Base-by-base conservation (phyloP, 2,329 filamentous ascomycete genomes). In the Scopulariopsis brevicaulis region DNA sequence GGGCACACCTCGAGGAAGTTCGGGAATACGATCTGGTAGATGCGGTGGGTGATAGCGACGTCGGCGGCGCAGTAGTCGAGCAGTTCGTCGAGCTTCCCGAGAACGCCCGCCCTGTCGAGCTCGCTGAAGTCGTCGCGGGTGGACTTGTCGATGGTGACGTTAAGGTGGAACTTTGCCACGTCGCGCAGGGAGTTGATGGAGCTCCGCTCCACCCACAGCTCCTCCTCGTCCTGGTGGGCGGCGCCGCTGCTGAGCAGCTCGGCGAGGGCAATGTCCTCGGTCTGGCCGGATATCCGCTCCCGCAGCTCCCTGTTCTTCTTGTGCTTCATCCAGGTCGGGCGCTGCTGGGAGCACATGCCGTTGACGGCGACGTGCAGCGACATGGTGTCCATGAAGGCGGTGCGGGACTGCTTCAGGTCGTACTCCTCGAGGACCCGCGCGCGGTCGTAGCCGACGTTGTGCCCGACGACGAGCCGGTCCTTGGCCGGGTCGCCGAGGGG, bases 281-380 rank as follows among this genome's bases (percentile, higher is more conserved):
- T 86, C 58, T 90, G 81, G 54, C 78, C 85, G 5, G 88, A 82
- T 54, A 93, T 84, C 66, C 86, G 88, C 61, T 96, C 92, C 55
- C 90, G 79, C 53, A 93, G 66, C 67, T 97, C 93, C 59, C 87
- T 81, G 63, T 87, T 90, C 74, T 99, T 99, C 68, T 90, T 89
- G 70, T 96, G 90, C 70, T 90, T 95, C 86, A 96, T 91, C 94
- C 94, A 99, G 0, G 90, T 96, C 10, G 95, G 94, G 55, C 94
- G 83, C 70, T 99, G 94, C 63, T 89, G 86, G 24, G 94, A 97
- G 71, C 94, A 99, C 94, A 99, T 99, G 61, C 94, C 94, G 68
- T 99, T 99, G 25, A 96, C 93, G 2, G 95, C 95, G 8, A 96
- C 93, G 69, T 99, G 94, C 22, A 99, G 76, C 1, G 93, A 97